phyloP scores from a whole-genome alignment of 2,329 filamentous ascomycete genomes.

The Ilyonectria sp. region DNA sequence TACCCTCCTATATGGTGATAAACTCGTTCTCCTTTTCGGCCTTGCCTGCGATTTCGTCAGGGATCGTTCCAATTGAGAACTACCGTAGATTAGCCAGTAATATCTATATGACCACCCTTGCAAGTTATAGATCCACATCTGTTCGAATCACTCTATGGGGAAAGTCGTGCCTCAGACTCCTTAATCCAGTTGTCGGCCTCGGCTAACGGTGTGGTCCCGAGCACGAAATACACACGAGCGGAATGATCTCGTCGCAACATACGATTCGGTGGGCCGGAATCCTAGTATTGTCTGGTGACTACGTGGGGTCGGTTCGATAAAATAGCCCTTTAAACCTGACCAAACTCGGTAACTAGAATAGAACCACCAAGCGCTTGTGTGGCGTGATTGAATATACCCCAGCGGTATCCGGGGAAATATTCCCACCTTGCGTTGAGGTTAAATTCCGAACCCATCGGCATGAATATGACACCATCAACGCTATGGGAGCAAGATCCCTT shows the following conservation, averaged over 20 bases:
- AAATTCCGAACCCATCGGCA: background rate
- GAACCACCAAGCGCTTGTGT: background rate
- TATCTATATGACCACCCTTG: background rate
- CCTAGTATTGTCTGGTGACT: no score
- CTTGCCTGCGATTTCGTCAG: background rate
- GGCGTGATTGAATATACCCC: background rate
- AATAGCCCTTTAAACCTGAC: background rate
- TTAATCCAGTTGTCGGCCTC: background rate
- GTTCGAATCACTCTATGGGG: background rate
- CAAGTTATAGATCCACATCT: background rate
- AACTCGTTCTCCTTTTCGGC: background rate
- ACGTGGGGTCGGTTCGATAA: no score
- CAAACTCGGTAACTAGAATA: background rate
- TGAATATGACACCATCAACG: background rate
- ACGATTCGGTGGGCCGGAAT: background rate
- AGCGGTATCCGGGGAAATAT: background rate
- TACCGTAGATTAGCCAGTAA: background rate
- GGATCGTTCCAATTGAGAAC: background rate
- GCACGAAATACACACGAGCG: background rate
- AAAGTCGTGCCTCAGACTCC: background rate
- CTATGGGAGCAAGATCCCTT: background rate
- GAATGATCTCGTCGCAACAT: background rate
- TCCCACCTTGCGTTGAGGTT: background rate
- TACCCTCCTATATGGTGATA: background rate
- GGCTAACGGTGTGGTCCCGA: background rate